Evolutionary conservation across 208 protist species (phyloP).

Genomic region (Trypanosomatidae sp.): DNA sequence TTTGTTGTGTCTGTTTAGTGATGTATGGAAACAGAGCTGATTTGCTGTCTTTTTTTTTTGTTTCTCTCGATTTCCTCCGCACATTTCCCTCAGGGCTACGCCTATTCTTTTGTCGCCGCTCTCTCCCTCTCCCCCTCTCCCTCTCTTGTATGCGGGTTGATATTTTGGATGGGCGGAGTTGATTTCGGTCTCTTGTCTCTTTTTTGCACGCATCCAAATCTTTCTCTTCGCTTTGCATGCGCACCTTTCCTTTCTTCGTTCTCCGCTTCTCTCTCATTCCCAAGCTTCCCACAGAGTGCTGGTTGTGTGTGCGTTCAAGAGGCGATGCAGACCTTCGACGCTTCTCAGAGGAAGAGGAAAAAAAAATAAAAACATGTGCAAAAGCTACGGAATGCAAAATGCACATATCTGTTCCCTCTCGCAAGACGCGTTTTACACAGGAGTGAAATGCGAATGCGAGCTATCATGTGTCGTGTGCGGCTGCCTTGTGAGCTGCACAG

Average conservation of each 20-base stretch:
- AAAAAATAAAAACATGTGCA: background rate
- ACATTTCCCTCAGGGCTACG: background rate
- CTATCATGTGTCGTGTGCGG: background rate
- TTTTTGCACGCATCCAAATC: background rate
- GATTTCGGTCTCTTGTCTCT: background rate
- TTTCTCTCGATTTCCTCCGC: background rate
- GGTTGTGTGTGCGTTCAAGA: background rate
- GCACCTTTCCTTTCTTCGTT: background rate
- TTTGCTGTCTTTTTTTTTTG: background rate
- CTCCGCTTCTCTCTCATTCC: conserved; percentile 1
- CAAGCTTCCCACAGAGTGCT: background rate
- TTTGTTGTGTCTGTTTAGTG: conserved; percentile 8
- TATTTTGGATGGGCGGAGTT: background rate
- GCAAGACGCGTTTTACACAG: background rate
- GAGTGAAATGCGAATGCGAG: background rate
- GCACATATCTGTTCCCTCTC: background rate
- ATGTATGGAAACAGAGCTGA: background rate
- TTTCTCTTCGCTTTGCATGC: background rate
- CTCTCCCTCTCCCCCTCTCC: background rate
- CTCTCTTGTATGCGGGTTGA: background rate
- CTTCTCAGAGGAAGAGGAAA: background rate
- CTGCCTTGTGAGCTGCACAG: background rate
- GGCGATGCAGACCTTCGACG: background rate
- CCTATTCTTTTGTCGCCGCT: background rate
- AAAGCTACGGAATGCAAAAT: background rate